Percentiles rank a stretch among this genome's conserved stretches.
Conservation (phyloP, 106 monocot species). For the Dioscorea alata region DNA sequence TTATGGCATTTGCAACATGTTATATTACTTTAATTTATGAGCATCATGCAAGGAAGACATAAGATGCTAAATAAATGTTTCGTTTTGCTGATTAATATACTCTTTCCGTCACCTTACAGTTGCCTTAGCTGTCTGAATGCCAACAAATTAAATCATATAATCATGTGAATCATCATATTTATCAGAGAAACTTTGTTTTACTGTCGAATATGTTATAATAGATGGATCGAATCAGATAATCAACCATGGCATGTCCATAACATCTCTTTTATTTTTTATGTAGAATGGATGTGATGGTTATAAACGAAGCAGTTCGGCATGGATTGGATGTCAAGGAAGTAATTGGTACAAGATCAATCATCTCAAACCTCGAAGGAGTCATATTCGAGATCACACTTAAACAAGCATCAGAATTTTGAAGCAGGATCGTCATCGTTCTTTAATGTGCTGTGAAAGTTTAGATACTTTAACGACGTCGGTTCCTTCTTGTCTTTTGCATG, state of each 20-base stretch:
- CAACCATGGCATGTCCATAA: background rate
- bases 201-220: background rate
- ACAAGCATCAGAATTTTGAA: background rate
- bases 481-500: no score
- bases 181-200: background rate
- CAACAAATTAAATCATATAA: background rate
- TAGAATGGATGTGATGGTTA: conserved; percentile 82
- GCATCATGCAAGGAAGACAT: no score
- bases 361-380: conserved; percentile 77
- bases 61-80: no score
- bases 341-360: conserved; percentile 50
- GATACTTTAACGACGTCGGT: no score
- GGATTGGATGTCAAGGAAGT: conserved; percentile 75
- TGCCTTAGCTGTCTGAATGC: no score
- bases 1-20: no score
- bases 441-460: no score
- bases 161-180: background rate
- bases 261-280: conserved; percentile 1
- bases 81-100: no score
- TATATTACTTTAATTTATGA: no score
- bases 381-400: conserved; percentile 71
- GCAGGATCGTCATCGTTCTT: no score
- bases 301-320: conserved; percentile 48
- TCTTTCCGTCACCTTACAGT: no score
- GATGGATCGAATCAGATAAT: background rate